Evolutionary conservation across 1,284 basidiomycete species (phyloP).

Genomic region (Schizopora paradoxa): DNA sequence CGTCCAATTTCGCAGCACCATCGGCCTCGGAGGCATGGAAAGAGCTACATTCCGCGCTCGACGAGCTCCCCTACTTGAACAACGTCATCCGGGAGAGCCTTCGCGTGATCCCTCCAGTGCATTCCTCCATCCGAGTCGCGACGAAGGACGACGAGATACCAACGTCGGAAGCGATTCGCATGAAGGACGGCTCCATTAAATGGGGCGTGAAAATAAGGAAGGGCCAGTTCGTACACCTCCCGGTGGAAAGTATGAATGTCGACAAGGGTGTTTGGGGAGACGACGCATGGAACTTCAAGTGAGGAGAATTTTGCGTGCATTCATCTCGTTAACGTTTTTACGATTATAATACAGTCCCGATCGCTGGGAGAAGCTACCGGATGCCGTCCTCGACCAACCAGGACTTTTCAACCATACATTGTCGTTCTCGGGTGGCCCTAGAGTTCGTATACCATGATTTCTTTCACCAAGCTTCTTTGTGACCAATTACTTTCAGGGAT

Average conservation of each 20-base stretch:
- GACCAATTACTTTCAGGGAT: slow-evolving; percentile 44
- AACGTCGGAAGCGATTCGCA: slow-evolving; percentile 55
- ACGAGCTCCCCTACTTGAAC: slow-evolving; percentile 67
- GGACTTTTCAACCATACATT: slow-evolving; percentile 67
- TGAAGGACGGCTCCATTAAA: slow-evolving; percentile 43
- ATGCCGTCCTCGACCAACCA: slow-evolving; percentile 52
- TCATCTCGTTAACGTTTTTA: slow-evolving; percentile 5
- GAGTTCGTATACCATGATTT: slow-evolving; percentile 51
- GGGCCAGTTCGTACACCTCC: slow-evolving; percentile 68
- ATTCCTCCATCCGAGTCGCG: slow-evolving; percentile 72
- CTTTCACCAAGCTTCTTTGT: slow-evolving; percentile 1
- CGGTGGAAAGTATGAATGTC: slow-evolving; percentile 72
- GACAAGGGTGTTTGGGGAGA: slow-evolving; percentile 71
- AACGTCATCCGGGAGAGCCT: slow-evolving; percentile 73
- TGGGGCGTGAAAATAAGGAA: slow-evolving; percentile 47
- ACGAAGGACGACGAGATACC: slow-evolving; percentile 72
- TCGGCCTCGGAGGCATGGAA: slow-evolving; percentile 26
- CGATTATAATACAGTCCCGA: slow-evolving; percentile 51
- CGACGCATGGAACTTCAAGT: slow-evolving; percentile 75
- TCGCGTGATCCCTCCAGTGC: slow-evolving; percentile 73
- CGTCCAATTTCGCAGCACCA: slow-evolving; percentile 54
- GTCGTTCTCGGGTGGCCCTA: slow-evolving; percentile 73
- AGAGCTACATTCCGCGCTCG: slow-evolving; percentile 44
- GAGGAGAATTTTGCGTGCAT: slow-evolving; percentile 26
- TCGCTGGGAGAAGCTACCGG: slow-evolving; percentile 70